These are phyloP conservation scores for Cryptococcus sp. DNA, from an alignment of 1,284 basidiomycete genomes.

Conservation along the genomic window DNA sequence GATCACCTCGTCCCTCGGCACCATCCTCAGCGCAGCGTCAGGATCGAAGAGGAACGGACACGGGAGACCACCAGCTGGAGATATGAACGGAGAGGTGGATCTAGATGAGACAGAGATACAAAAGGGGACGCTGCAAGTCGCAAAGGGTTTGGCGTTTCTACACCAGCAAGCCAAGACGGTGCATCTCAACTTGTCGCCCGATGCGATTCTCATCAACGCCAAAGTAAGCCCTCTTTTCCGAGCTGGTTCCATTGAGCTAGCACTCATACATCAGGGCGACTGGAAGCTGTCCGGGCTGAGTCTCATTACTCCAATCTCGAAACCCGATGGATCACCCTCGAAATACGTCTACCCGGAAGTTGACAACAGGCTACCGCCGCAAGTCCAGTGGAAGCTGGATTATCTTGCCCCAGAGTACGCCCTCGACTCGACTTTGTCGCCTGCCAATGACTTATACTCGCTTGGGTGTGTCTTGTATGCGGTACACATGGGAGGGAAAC, in stretches of 20 bases:
- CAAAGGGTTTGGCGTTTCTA: slow-evolving; percentile 87
- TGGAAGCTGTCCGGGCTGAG: slow-evolving; percentile 95
- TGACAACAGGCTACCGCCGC: slow-evolving; percentile 71
- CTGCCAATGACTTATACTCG: slow-evolving; percentile 90
- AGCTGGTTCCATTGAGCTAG: not conserved
- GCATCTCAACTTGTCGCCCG: slow-evolving; percentile 83
- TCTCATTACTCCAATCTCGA: slow-evolving; percentile 70
- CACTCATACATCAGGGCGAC: too few relatives aligned
- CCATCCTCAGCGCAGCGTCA: slow-evolving; percentile 54
- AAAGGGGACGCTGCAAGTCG: slow-evolving; percentile 90
- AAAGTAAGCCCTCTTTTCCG: slow-evolving; percentile 54
- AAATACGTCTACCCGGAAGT: slow-evolving; percentile 85
- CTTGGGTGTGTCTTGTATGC: slow-evolving; percentile 85
- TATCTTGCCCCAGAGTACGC: slow-evolving; percentile 96
- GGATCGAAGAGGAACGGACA: slow-evolving; percentile 46
- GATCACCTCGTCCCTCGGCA: slow-evolving; percentile 57
- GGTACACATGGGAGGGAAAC: slow-evolving; percentile 78
- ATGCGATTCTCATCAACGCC: slow-evolving; percentile 76
- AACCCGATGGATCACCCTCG: slow-evolving; percentile 65
- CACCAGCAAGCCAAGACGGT: slow-evolving; percentile 87
- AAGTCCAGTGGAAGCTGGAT: slow-evolving; percentile 88
- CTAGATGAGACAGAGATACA: slow-evolving; percentile 66
- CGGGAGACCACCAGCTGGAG: slow-evolving; percentile 39
- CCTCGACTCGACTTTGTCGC: slow-evolving; percentile 76
- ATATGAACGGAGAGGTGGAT: slow-evolving; percentile 76